Conservation (phyloP, 2,329 filamentous ascomycete genomes). For the Fusarium lyarnte region DNA sequence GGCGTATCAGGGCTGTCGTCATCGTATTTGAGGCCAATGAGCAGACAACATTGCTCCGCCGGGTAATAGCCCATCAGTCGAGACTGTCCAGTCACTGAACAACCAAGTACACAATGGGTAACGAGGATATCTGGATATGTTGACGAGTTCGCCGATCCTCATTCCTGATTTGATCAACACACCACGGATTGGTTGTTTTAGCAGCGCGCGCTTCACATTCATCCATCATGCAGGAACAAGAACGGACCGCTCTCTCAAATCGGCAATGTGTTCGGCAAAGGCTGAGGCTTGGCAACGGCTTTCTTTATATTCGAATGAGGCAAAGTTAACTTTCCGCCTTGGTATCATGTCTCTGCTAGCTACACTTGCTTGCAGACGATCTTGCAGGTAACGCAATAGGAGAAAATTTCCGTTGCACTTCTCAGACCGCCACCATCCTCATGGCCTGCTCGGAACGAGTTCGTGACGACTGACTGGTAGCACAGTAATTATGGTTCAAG, state of each 20-base stretch:
- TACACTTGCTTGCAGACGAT: background rate
- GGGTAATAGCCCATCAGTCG: background rate
- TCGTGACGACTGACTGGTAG: background rate
- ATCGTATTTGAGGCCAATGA: constrained; percentile 8
- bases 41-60: background rate
- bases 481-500: background rate
- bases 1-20: background rate
- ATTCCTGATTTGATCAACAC: background rate
- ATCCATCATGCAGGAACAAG: background rate
- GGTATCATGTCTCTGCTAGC: background rate
- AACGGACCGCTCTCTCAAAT: background rate
- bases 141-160: background rate
- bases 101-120: background rate
- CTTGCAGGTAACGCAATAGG: background rate
- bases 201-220: background rate
- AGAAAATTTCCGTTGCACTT: background rate
- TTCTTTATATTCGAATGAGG: background rate
- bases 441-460: background rate
- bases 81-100: background rate
- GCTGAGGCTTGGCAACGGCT: constrained; percentile 8
- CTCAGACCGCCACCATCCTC: background rate
- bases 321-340: background rate
- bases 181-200: background rate
- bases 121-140: background rate
- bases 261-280: background rate